Conservation (phyloP, 148 eudicot species). For the Pharnaceum exiguum region DNA sequence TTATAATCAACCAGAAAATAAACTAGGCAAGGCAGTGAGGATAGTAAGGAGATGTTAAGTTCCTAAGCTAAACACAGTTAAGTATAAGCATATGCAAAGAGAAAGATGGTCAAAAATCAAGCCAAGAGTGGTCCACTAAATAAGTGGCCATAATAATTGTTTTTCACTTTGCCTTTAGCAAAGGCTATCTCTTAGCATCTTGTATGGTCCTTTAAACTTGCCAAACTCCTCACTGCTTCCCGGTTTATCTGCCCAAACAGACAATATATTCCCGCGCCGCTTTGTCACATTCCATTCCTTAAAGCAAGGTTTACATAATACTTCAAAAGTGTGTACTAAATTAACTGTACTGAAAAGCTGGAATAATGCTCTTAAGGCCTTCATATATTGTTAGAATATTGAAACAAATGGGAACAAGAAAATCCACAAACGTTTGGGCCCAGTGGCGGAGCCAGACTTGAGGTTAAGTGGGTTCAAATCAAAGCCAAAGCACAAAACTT, state of each 20-base stretch:
- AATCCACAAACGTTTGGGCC: too few species aligned
- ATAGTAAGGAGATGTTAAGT: background rate
- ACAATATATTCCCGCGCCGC: constrained; percentile 12
- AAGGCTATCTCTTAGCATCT: background rate
- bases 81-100: background rate
- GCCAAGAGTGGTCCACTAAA: constrained; percentile 15
- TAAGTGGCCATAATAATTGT: constrained; percentile 2
- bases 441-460: too few species aligned
- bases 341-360: background rate
- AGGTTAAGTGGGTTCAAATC: too few species aligned
- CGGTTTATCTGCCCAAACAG: constrained; percentile 4
- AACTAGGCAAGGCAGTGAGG: too few species aligned
- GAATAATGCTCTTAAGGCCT: too few species aligned
- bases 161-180: constrained; percentile 24
- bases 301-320: background rate
- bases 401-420: too few species aligned
- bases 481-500: too few species aligned
- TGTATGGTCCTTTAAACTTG: background rate
- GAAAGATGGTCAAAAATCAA: constrained; percentile 14
- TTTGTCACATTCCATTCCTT: background rate
- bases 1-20: too few species aligned
- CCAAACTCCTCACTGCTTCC: background rate
- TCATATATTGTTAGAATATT: too few species aligned
- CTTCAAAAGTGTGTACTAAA: background rate
- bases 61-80: background rate